A percentile compares a stretch with the other conserved stretches of the same genome.
Conservation (phyloP, 768 basidiomycete species). For the Trametes villosa region DNA sequence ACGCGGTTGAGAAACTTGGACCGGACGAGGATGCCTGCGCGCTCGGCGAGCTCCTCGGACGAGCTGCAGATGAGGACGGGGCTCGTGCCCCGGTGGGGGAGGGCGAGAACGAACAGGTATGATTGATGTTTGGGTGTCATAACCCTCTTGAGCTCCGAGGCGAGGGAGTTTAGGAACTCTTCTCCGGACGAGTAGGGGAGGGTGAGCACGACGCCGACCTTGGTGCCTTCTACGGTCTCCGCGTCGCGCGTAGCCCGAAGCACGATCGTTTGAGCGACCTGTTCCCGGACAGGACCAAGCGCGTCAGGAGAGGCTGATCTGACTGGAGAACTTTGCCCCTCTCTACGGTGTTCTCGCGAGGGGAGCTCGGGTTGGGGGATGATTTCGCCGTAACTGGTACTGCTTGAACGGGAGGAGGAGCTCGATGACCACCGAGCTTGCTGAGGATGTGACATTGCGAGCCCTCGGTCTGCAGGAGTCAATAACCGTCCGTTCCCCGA, state of each 20-base stretch:
- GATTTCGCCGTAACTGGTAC: conserved; percentile 16
- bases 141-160: conserved; percentile 47
- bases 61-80: conserved; percentile 63
- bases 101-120: conserved; percentile 4
- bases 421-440: background rate
- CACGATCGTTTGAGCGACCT: conserved; percentile 62
- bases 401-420: background rate
- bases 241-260: conserved; percentile 56
- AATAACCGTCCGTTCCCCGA: too few species aligned
- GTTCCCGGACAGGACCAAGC: conserved; percentile 61
- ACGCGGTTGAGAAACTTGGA: conserved; percentile 75
- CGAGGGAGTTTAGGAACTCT: conserved; percentile 59
- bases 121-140: conserved; percentile 32
- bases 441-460: too few species aligned
- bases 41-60: conserved; percentile 58
- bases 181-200: conserved; percentile 62
- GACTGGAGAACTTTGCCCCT: background rate
- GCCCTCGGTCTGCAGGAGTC: too few species aligned
- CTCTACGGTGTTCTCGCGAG: background rate
- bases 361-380: background rate
- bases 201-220: conserved; percentile 63
- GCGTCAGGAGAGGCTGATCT: conserved; percentile 34
- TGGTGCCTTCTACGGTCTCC: conserved; percentile 53
- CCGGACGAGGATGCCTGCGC: conserved; percentile 64
- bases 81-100: background rate